phyloP scores from a whole-genome alignment of 176 grass and related monocot species.

The Panicum miliaceum region DNA sequence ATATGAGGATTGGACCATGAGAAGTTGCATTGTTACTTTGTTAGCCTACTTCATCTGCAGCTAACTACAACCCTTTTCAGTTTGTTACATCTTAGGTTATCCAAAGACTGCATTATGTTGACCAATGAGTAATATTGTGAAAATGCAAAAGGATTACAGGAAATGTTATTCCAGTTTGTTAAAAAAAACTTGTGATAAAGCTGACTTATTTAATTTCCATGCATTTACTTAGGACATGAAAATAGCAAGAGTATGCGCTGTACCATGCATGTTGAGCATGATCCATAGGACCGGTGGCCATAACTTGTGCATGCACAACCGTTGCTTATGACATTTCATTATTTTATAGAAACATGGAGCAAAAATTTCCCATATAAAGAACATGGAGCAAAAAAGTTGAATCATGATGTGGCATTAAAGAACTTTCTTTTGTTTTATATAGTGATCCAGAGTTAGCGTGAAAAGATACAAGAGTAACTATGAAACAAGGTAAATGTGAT shows the following conservation, averaged over 20 bases:
- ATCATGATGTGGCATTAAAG: background rate
- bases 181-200: background rate
- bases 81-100: background rate
- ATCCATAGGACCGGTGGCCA: background rate
- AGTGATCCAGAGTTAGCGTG: background rate
- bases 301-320: background rate
- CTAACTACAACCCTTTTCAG: background rate
- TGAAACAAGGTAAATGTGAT: background rate
- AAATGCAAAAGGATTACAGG: background rate
- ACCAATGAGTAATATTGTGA: background rate
- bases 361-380: background rate
- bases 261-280: background rate
- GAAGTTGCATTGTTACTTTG: conserved; percentile 21
- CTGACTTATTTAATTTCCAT: background rate
- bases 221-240: background rate
- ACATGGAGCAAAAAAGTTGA: background rate
- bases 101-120: background rate
- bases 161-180: background rate
- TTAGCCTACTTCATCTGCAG: background rate
- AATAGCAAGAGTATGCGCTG: background rate
- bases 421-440: background rate
- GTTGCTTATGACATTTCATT: background rate
- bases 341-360: background rate
- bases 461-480: background rate
- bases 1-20: background rate